Percentiles rank a stretch among this genome's conserved stretches.
Evolutionary conservation across 768 basidiomycete genomes (phyloP).

Genomic region (Tricholoma saponaceum): DNA sequence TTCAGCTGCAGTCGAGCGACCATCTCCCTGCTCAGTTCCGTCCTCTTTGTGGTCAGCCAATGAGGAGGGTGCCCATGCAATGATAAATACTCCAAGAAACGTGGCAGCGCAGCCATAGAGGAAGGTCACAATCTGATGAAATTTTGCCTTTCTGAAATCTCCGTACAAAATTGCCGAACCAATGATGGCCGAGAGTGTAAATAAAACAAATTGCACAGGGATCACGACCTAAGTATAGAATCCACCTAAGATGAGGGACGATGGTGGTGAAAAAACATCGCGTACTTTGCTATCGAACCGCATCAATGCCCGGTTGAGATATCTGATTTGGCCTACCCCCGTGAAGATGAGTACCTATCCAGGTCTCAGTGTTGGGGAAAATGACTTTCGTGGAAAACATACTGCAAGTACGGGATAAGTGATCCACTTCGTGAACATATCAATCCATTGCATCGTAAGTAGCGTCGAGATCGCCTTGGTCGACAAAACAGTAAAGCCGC

Average conservation of each 20-base stretch:
- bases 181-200: conserved; percentile 88
- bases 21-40: conserved; percentile 21
- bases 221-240: conserved; percentile 69
- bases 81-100: conserved; percentile 84
- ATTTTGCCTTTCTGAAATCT: conserved; percentile 81
- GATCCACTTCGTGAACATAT: conserved; percentile 76
- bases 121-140: conserved; percentile 82
- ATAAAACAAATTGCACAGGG: conserved; percentile 92
- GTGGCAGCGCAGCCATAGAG: conserved; percentile 87
- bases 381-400: conserved; percentile 3
- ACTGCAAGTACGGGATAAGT: conserved; percentile 79
- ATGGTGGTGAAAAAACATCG: background rate
- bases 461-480: conserved; percentile 92
- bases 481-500: conserved; percentile 91
- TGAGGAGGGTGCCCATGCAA: conserved; percentile 58
- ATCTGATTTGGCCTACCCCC: conserved; percentile 80
- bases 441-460: conserved; percentile 71
- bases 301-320: conserved; percentile 85
- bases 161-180: conserved; percentile 93
- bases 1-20: conserved; percentile 13
- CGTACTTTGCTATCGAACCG: conserved; percentile 87
- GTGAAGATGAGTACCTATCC: conserved; percentile 63
- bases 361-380: conserved; percentile 7
- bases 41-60: conserved; percentile 24
- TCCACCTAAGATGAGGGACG: background rate